Conservation (phyloP, 352 stramenopile genomes). For the Plasmopara muralis region DNA sequence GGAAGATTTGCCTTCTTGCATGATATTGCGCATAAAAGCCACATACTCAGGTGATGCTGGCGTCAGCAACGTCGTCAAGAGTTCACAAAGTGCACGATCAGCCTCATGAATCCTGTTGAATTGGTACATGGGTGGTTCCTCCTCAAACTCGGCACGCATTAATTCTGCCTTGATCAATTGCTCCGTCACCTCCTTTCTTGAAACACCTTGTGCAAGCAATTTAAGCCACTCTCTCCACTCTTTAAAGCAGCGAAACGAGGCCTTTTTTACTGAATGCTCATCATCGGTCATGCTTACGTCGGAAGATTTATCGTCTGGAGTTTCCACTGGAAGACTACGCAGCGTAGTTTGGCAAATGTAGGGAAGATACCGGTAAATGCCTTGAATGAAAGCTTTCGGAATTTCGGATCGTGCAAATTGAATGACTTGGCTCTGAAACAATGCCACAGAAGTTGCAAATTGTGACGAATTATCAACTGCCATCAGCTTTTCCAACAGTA, state of each 20-base stretch:
- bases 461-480: constrained; percentile 3
- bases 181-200: constrained; percentile 40
- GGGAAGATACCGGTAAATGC: constrained; percentile 43
- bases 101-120: constrained; percentile 10
- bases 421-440: constrained; percentile 39
- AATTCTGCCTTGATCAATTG: constrained; percentile 53
- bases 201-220: constrained; percentile 38
- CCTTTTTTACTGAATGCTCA: constrained; percentile 10
- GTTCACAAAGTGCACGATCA: constrained; percentile 31
- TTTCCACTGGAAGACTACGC: constrained; percentile 24
- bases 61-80: constrained; percentile 36
- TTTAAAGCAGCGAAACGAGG: constrained; percentile 15
- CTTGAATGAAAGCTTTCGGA: constrained; percentile 25
- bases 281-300: constrained; percentile 4
- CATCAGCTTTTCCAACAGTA: constrained; percentile 36
- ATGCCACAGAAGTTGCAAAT: constrained; percentile 18
- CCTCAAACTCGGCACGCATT: constrained; percentile 32
- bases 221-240: constrained; percentile 51
- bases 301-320: constrained; percentile 7
- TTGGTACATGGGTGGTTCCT: constrained; percentile 9
- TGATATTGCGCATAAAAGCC: constrained; percentile 33
- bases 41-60: constrained; percentile 44
- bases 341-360: constrained; percentile 50
- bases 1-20: constrained; percentile 27
- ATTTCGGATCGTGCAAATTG: constrained; percentile 27